Evolutionary conservation across 2,329 filamentous ascomycete genomes (phyloP).

Genomic region (Scorias spongiosa): DNA sequence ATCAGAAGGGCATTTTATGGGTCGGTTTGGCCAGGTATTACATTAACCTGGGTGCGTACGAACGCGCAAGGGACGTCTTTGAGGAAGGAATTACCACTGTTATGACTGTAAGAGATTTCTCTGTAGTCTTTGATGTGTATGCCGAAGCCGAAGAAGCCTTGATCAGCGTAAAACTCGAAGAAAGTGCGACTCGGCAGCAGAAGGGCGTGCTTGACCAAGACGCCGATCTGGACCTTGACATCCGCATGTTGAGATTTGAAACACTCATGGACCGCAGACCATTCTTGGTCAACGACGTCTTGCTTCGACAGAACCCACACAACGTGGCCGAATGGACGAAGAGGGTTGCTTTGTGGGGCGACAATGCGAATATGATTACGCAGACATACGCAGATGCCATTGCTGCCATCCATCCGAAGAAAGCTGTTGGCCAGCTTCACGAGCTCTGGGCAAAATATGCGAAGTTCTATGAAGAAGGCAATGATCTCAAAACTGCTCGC

Average conservation of each 20-base stretch:
- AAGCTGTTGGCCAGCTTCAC: conserved; percentile 83
- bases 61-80: conserved; percentile 81
- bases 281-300: conserved; percentile 90
- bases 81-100: conserved; percentile 95
- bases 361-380: conserved; percentile 81
- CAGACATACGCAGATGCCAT: conserved; percentile 93
- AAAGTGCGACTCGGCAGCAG: conserved; percentile 63
- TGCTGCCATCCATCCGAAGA: conserved; percentile 82
- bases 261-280: conserved; percentile 93
- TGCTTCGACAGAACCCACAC: conserved; percentile 88
- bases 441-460: conserved; percentile 94
- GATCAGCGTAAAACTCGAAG: conserved; percentile 80
- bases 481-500: conserved; percentile 69
- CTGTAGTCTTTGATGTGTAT: conserved; percentile 89
- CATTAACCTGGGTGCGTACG: conserved; percentile 85
- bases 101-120: conserved; percentile 97
- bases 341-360: conserved; percentile 84
- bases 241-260: conserved; percentile 95
- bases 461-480: conserved; percentile 85
- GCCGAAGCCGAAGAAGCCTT: conserved; percentile 94
- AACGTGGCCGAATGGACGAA: conserved; percentile 97
- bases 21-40: conserved; percentile 90
- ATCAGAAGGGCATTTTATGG: conserved; percentile 92
- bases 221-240: conserved; percentile 86
- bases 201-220: conserved; percentile 65